Percentiles rank a stretch among this genome's conserved stretches.
These are phyloP conservation scores for Acrocalymma vagum DNA, from an alignment of 2,329 filamentous ascomycete genomes.

Conservation along the genomic window DNA sequence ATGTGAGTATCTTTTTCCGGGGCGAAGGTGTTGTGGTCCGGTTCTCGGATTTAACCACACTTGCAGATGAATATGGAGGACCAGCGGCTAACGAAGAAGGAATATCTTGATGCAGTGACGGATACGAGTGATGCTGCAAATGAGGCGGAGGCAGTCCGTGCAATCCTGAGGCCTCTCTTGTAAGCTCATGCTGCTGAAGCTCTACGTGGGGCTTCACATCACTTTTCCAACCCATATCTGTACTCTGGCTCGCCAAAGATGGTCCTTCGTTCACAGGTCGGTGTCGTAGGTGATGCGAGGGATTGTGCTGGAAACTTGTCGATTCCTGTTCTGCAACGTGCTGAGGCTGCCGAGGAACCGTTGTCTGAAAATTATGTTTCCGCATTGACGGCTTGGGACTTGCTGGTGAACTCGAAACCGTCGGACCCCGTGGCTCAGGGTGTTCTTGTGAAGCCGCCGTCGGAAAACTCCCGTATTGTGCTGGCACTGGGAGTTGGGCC, in stretches of 20 bases:
- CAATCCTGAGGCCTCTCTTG: slow-evolving; percentile 1
- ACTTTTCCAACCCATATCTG: too few relatives aligned
- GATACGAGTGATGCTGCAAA: slow-evolving; percentile 23
- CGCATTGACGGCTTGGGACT: slow-evolving; percentile 10
- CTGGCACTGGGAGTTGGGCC: slow-evolving; percentile 25
- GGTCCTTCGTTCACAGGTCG: too few relatives aligned
- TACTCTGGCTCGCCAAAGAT: too few relatives aligned
- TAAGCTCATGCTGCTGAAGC: slow-evolving; percentile 1
- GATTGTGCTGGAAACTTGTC: too few relatives aligned
- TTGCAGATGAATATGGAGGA: slow-evolving; percentile 20
- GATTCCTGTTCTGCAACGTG: slow-evolving; percentile 4
- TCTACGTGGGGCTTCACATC: too few relatives aligned
- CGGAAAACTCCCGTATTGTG: slow-evolving; percentile 27
- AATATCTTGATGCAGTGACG: slow-evolving; percentile 18
- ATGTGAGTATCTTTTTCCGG: background rate
- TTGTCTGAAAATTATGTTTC: slow-evolving; percentile 3
- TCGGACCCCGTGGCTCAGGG: slow-evolving; percentile 32
- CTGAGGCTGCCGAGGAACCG: background rate
- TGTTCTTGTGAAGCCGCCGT: slow-evolving; percentile 23
- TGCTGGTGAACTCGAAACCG: slow-evolving; percentile 24
- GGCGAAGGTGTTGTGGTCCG: background rate
- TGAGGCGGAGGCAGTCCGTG: slow-evolving; percentile 15
- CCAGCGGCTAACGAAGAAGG: slow-evolving; percentile 12
- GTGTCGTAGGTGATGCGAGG: too few relatives aligned
- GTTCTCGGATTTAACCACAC: slow-evolving; percentile 2